Evolutionary conservation across 208 protist genomes (phyloP).

Genomic region (Crithidia acanthocephali): DNA sequence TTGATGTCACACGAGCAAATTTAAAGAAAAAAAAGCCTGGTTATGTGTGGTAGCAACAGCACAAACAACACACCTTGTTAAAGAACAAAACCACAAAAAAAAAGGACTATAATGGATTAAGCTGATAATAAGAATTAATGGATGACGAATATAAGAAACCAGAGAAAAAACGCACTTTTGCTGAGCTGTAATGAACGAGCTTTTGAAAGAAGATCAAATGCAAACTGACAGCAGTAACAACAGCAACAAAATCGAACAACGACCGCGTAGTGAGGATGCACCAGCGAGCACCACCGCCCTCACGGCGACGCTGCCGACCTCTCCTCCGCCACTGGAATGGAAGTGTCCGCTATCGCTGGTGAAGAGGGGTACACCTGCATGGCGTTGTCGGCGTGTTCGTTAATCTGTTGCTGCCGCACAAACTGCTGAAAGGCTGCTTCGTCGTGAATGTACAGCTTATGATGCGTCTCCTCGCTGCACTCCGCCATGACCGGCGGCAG

Average conservation of each 20-base stretch:
- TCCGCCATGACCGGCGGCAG: conserved; percentile 79
- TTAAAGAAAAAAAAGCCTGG: too few relatives aligned
- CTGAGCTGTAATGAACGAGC: background rate
- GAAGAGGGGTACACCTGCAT: conserved; percentile 54
- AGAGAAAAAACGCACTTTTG: background rate
- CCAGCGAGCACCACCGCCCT: background rate
- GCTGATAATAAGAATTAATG: too few relatives aligned
- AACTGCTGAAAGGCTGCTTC: conserved; percentile 73
- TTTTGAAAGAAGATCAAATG: background rate
- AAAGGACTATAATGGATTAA: too few relatives aligned
- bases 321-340: background rate
- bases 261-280: background rate
- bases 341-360: background rate
- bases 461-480: conserved; percentile 29
- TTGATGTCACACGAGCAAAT: too few relatives aligned
- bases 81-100: too few relatives aligned
- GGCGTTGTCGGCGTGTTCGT: conserved; percentile 71
- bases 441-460: conserved; percentile 59
- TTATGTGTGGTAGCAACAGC: too few relatives aligned
- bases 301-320: background rate
- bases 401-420: conserved; percentile 62
- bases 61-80: too few relatives aligned
- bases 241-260: too few relatives aligned
- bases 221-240: too few relatives aligned
- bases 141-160: background rate